Evolutionary conservation across 352 stramenopile genomes (phyloP), one percentile per base, ranked within the genome.

Genomic region (Pythium diclinum): DNA sequence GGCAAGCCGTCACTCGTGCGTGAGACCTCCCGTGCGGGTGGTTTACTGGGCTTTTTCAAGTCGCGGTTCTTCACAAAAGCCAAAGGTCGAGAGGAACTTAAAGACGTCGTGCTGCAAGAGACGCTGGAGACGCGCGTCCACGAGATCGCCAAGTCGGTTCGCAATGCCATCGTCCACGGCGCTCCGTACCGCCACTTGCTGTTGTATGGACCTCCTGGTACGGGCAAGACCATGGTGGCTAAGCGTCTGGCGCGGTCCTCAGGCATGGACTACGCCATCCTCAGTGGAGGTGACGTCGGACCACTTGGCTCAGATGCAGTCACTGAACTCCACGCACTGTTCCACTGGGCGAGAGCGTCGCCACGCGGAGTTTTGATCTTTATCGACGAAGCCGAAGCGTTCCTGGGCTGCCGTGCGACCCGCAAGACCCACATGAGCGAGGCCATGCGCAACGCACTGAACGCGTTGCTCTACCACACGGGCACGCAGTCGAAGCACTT

Each of bases 211-310:
- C 87, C 85, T 5, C 87, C 87, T 6, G 84, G 84, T 30, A 94
- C 87, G 0, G 89, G 89, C 23, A 97, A 97, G 62, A 95, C 88
- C 7, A 89, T 97, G 82, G 74, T 95, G n/a, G 89, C 89, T 6
- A 91, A 92, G 63, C 78, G 81, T 1, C 60, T 97, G 25, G 88
- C 85, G 19, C 67, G 69, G 28, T 65, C 79, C 40, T 87, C 77
- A 3, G 75, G 75, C 11, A 87, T 96, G 73, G 84, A 94, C 61
- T 95, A 91, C 19, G 89, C 85, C 17, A 89, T 97, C 28, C 71
- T 96, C 33, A 92, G 81, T 61, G 89, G 89, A 16, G 89, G 86
- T 6, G 89, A 97, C 64, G 85, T 95, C 5, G 89, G 83, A 11
- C 87, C 88, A 13, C 63, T 97, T 0, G 87, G 88, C 1, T 77